These are phyloP conservation scores for Smittium mucronatum DNA, from an alignment of 371 early-diverging fungal genomes.

Conservation along the genomic window DNA sequence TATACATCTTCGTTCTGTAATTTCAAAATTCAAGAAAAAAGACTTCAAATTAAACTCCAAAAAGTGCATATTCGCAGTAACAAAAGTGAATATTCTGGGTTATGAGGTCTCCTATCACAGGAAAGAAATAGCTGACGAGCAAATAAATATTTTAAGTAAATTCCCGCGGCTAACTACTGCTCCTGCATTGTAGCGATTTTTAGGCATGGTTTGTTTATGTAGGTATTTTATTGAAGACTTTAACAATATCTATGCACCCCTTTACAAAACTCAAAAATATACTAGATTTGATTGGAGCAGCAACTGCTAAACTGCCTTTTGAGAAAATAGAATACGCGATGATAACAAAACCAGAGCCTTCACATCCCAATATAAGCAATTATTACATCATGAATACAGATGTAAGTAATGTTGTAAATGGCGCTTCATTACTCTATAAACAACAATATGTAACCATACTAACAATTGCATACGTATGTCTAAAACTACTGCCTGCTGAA, in stretches of 20 bases:
- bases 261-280: constrained; percentile 11
- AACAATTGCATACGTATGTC: neutral
- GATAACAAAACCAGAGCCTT: neutral
- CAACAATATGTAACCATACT: neutral
- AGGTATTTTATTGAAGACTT: constrained; percentile 20
- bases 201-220: constrained; percentile 31
- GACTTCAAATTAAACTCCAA: neutral
- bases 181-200: constrained; percentile 17
- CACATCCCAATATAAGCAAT: constrained; percentile 5
- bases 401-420: constrained; percentile 25
- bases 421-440: neutral
- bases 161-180: too few relatives aligned
- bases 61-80: too few relatives aligned
- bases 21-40: neutral
- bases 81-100: too few relatives aligned
- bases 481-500: constrained; percentile 3
- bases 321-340: neutral
- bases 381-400: constrained; percentile 36
- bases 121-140: too few relatives aligned
- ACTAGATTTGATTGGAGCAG: neutral
- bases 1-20: neutral
- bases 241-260: constrained; percentile 17
- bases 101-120: too few relatives aligned
- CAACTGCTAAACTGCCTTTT: neutral
- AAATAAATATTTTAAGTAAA: too few relatives aligned